A percentile compares a stretch with the other conserved stretches of the same genome.
Evolutionary conservation across 257 asterid species (phyloP).

Genomic region (Scutellaria baicalensis): DNA sequence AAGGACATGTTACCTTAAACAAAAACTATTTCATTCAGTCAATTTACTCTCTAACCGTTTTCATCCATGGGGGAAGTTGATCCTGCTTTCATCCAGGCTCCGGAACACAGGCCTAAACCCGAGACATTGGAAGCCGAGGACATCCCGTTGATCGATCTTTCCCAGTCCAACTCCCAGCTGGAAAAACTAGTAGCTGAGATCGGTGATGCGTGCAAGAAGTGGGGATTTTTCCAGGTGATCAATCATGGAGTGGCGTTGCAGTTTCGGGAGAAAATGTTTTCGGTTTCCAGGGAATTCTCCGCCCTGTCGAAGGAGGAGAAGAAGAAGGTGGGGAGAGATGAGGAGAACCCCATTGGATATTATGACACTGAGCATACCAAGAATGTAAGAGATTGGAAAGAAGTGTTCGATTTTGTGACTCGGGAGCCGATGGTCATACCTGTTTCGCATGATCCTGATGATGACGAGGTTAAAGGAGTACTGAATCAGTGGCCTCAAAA

Average conservation of each 20-base stretch:
- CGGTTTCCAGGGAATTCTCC: constrained; percentile 25
- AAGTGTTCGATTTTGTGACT: constrained; percentile 43
- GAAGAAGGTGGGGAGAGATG: constrained; percentile 39
- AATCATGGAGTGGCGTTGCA: constrained; percentile 40
- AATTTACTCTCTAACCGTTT: not conserved
- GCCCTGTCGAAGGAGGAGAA: constrained; percentile 33
- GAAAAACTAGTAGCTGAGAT: constrained; percentile 17
- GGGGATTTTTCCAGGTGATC: constrained; percentile 63
- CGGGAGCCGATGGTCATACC: constrained; percentile 30
- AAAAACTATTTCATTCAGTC: not conserved
- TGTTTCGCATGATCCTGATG: constrained; percentile 27
- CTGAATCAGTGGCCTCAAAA: constrained; percentile 41
- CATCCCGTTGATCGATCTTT: constrained; percentile 45
- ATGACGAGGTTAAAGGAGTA: constrained; percentile 17
- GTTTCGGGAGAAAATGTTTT: constrained; percentile 5
- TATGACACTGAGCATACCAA: constrained; percentile 55
- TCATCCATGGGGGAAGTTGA: constrained; percentile 54
- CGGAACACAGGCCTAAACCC: constrained; percentile 44
- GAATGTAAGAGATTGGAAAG: constrained; percentile 67
- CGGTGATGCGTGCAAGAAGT: constrained; percentile 40
- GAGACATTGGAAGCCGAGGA: constrained; percentile 21
- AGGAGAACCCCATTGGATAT: constrained; percentile 38
- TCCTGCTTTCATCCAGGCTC: constrained; percentile 44
- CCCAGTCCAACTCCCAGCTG: constrained; percentile 3
- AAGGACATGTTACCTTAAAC: not conserved